Base-by-base conservation (phyloP, 768 basidiomycete species). In the Phylloporus sp. region DNA sequence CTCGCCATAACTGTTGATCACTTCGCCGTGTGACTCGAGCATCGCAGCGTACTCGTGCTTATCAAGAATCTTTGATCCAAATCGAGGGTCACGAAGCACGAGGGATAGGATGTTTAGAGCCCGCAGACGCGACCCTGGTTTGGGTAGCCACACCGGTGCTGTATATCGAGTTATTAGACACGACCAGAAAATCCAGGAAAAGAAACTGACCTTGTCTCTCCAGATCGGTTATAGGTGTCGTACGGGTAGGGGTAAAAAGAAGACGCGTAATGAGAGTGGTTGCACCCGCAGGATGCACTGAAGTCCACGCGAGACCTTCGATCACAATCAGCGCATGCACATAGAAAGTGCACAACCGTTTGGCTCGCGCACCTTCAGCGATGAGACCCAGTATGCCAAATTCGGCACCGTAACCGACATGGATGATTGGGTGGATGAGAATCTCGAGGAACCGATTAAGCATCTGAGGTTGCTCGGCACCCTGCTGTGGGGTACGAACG, bases 341-440 rank as follows among this genome's bases (percentile, higher is more conserved):
- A 5, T 5, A 26, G 15, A 26, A 31, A 46, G 3, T 26, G 52
- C 35, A 53, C 2, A 10, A n/a, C 26, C 26, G 3, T 18, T 20
- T 6, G 4, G 22, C 36, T 16, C 5, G 45, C 45, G 10, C 26
- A 82, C 86, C 85, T 73, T 88, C 86, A 4, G 79, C 80, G 4
- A 82, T 68, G 55, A 85, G 72, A 2, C 85, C 86, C 11, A 76
- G 77, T 29, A 87, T 46, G 13, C 76, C 76, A 52, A 88, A 87
- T 60, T 88, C 87, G 8, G 76, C 65, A 2, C 84, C 86, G 60
- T 80, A 80, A 4, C 82, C 85, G 4, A 71, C 55, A 58, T 87
- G 82, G 34, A 88, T 86, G 50, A 86, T 55, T 0, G 85, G 82
- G 54, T 89, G 87, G 2, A 87, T 51, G 22, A 88, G 66, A 18